These are phyloP conservation scores for Boechera stricta DNA, from an alignment of 345 rosid species.

Conservation along the genomic window DNA sequence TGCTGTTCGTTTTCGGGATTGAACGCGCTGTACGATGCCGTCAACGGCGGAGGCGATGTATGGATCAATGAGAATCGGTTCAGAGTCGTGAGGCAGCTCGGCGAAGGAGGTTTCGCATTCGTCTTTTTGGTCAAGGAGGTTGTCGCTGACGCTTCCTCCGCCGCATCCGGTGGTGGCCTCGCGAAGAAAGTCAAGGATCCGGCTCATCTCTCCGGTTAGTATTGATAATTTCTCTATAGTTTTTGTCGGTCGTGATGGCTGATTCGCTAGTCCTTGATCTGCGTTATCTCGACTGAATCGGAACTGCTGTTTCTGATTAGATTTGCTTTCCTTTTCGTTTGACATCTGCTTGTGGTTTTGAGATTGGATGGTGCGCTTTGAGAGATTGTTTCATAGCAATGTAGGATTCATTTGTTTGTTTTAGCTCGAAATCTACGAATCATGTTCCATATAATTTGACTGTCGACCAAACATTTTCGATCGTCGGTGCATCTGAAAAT, in stretches of 20 bases:
- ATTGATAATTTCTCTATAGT: not conserved
- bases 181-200: slow-evolving; percentile 90
- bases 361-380: not conserved
- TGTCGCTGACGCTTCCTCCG: slow-evolving; percentile 61
- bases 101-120: slow-evolving; percentile 96
- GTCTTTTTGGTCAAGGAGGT: slow-evolving; percentile 87
- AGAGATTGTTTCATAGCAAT: slow-evolving; percentile 30
- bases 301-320: slow-evolving; percentile 1
- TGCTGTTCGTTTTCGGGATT: slow-evolving; percentile 95
- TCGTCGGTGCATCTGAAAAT: slow-evolving; percentile 1
- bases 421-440: slow-evolving; percentile 23
- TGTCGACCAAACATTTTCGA: not conserved
- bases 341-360: not conserved
- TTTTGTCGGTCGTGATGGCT: not conserved
- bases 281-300: slow-evolving; percentile 24
- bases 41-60: slow-evolving; percentile 87
- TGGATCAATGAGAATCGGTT: slow-evolving; percentile 99
- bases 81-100: slow-evolving; percentile 84
- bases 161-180: slow-evolving; percentile 64
- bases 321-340: slow-evolving; percentile 18
- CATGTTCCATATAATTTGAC: not conserved
- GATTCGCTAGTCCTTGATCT: slow-evolving; percentile 8
- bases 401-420: slow-evolving; percentile 32
- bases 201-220: slow-evolving; percentile 86
- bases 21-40: slow-evolving; percentile 91